Conservation (phyloP, 2,329 filamentous ascomycete species). For the Epichloe baconii region DNA sequence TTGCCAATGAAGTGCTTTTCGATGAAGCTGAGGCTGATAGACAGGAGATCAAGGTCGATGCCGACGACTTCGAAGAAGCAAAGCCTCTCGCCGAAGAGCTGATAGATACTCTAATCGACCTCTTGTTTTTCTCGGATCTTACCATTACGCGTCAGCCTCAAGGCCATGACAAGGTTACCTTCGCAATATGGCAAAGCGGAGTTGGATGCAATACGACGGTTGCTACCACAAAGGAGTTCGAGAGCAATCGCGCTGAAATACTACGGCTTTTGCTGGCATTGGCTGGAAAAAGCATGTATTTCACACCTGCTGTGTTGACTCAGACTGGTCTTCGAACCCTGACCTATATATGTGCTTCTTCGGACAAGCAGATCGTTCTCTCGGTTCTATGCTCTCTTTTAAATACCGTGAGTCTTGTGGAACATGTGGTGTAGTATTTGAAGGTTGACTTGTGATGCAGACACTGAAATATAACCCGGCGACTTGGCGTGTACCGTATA, state of each 20-base stretch:
- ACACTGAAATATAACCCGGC: conserved; percentile 93
- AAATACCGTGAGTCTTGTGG: conserved; percentile 59
- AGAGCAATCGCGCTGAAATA: conserved; percentile 86
- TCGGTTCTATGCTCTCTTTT: conserved; percentile 84
- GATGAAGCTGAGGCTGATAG: conserved; percentile 55
- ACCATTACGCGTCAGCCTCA: conserved; percentile 63
- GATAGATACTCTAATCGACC: conserved; percentile 75
- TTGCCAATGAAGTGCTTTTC: conserved; percentile 68
- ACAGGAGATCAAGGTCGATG: conserved; percentile 28
- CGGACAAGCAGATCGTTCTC: conserved; percentile 83
- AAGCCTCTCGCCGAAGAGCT: conserved; percentile 88
- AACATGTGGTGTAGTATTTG: not conserved
- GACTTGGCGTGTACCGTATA: conserved; percentile 87
- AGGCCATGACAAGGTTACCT: conserved; percentile 69
- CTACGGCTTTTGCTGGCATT: conserved; percentile 74
- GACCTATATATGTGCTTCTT: conserved; percentile 76
- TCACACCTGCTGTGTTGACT: conserved; percentile 65
- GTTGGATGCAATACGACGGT: conserved; percentile 88
- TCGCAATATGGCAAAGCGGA: conserved; percentile 95
- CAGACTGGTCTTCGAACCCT: conserved; percentile 72
- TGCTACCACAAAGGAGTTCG: conserved; percentile 78
- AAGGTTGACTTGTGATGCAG: conserved; percentile 27
- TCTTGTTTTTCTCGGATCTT: conserved; percentile 85
- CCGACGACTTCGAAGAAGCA: conserved; percentile 62
- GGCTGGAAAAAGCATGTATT: conserved; percentile 87